phyloP scores from a whole-genome alignment of 306 rosid species.

The Ormosia semicastrata region DNA sequence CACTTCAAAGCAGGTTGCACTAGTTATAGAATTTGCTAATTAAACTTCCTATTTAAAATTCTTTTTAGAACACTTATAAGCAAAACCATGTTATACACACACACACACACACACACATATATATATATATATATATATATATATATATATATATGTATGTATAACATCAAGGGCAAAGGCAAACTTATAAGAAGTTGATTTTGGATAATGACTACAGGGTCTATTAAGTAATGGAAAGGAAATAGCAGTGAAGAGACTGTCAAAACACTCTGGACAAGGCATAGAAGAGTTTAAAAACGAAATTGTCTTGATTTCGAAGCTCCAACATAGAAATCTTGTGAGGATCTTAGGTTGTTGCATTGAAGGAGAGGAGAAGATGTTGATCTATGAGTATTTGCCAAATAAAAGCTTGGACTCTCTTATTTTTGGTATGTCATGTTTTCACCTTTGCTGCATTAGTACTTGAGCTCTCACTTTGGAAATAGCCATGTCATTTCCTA shows the following conservation, averaged over 20 bases:
- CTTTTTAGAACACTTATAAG: background rate
- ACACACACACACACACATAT: too few relatives aligned
- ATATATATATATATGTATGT: too few relatives aligned
- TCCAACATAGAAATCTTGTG: slow-evolving; percentile 72
- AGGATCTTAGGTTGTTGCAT: slow-evolving; percentile 61
- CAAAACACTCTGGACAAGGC: slow-evolving; percentile 59
- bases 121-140: too few relatives aligned
- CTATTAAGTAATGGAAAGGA: slow-evolving; percentile 19
- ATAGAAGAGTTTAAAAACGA: slow-evolving; percentile 63
- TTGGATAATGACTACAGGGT: slow-evolving; percentile 32
- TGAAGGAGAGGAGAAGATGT: slow-evolving; percentile 58
- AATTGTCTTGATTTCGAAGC: slow-evolving; percentile 57
- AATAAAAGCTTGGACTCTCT: slow-evolving; percentile 61
- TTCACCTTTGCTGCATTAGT: background rate
- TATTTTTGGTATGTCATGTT: slow-evolving; percentile 46
- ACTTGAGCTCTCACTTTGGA: background rate
- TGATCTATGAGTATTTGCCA: slow-evolving; percentile 64
- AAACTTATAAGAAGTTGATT: background rate
- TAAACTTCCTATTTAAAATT: too few relatives aligned
- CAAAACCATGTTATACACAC: too few relatives aligned
- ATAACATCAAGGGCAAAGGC: background rate
- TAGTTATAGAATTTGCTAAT: background rate
- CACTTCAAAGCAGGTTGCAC: background rate
- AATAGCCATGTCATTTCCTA: background rate
- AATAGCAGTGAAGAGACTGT: slow-evolving; percentile 58